Evolutionary conservation across 352 stramenopile species (phyloP).

Genomic region (Phytopythium oedochilum): DNA sequence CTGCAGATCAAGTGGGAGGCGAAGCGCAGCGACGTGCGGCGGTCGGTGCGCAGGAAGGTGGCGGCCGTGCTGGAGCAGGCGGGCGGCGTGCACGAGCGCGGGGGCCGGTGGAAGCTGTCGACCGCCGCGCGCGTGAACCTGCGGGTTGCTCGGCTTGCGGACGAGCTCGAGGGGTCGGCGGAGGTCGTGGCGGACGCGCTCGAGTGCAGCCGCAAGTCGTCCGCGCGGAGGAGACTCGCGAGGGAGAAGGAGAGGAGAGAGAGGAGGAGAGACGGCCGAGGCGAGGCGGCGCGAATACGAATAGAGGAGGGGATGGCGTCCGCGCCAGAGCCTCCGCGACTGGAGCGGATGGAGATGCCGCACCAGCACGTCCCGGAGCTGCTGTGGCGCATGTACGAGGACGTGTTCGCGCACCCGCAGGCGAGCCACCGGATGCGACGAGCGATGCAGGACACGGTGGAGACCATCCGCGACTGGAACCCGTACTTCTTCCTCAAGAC

Average conservation of each 20-base stretch:
- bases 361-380: slow-evolving; percentile 34
- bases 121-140: background rate
- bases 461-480: slow-evolving; percentile 19
- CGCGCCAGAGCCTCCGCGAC: background rate
- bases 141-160: background rate
- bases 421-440: slow-evolving; percentile 14
- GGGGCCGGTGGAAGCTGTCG: background rate
- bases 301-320: background rate
- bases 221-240: background rate
- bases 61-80: background rate
- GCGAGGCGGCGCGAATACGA: background rate
- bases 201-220: background rate
- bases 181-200: background rate
- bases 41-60: slow-evolving; percentile 1
- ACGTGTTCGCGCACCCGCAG: slow-evolving; percentile 1
- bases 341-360: slow-evolving; percentile 11
- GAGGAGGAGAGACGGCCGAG: background rate
- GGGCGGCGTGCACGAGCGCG: background rate
- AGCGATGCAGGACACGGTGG: slow-evolving; percentile 27
- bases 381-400: slow-evolving; percentile 30
- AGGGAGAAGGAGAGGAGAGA: background rate
- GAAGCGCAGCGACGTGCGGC: background rate
- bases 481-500: slow-evolving; percentile 39
- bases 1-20: slow-evolving; percentile 2
- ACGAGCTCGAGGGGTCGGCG: background rate